phyloP scores from a whole-genome alignment of 2,329 filamentous ascomycete species.

The Calonectria honghensis region DNA sequence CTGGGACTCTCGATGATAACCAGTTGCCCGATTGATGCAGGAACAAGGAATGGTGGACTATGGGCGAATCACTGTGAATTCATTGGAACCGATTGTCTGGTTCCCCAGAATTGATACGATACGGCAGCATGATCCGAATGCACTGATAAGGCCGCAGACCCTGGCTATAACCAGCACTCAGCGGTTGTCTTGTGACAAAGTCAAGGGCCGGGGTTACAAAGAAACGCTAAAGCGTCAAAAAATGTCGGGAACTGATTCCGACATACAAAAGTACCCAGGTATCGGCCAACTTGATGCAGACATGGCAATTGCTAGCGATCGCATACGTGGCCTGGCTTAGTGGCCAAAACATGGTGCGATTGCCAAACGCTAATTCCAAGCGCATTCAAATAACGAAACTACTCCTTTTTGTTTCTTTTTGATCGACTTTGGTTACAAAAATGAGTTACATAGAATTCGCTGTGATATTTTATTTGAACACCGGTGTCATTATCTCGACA shows the following conservation, averaged over 20 bases:
- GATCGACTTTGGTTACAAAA: not conserved
- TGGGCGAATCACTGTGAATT: conserved; percentile 5
- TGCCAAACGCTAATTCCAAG: not conserved
- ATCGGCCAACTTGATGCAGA: not conserved
- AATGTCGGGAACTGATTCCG: conserved; percentile 21
- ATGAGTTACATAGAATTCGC: not conserved
- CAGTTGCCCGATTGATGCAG: conserved; percentile 30
- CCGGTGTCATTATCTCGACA: not conserved
- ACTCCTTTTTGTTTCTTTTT: not conserved
- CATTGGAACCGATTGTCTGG: conserved; percentile 10
- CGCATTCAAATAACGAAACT: not conserved
- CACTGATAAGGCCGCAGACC: conserved; percentile 32
- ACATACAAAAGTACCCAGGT: conserved; percentile 16
- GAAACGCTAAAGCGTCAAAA: conserved; percentile 12
- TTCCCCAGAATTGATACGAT: conserved; percentile 28
- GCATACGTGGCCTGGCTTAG: not conserved
- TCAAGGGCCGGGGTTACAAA: conserved; percentile 5
- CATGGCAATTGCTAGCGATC: not conserved
- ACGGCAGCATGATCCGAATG: not conserved
- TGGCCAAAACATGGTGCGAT: not conserved
- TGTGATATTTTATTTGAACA: not conserved
- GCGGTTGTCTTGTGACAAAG: not conserved
- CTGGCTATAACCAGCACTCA: not conserved
- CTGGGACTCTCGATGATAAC: conserved; percentile 18
- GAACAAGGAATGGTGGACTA: conserved; percentile 9